These are phyloP conservation scores for Musa schizocarpa DNA, from an alignment of 176 grass and related monocot genomes.

Conservation along the genomic window DNA sequence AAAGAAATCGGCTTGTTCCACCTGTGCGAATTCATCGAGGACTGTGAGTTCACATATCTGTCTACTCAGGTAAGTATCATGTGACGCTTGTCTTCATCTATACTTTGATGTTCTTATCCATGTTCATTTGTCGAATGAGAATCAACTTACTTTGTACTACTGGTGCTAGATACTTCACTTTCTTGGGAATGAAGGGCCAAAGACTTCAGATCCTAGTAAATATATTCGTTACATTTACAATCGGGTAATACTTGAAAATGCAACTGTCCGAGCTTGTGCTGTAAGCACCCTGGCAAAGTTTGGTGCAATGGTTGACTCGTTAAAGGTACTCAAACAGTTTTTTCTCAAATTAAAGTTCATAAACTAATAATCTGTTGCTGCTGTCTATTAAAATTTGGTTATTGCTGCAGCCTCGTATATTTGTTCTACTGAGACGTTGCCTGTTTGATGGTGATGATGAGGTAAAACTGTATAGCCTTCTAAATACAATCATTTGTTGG, in stretches of 20 bases:
- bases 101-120: neutral
- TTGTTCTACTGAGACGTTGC: slow-evolving; percentile 84
- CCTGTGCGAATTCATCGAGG: slow-evolving; percentile 98
- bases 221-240: slow-evolving; percentile 99
- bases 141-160: neutral
- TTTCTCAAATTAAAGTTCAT: neutral
- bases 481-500: neutral
- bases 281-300: slow-evolving; percentile 97
- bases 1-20: slow-evolving; percentile 98
- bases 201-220: slow-evolving; percentile 94
- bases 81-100: neutral
- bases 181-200: slow-evolving; percentile 97
- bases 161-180: slow-evolving; percentile 86
- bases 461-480: slow-evolving; percentile 22
- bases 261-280: slow-evolving; percentile 92
- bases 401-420: slow-evolving; percentile 93
- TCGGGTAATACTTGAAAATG: slow-evolving; percentile 99
- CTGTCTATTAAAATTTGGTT: neutral
- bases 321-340: slow-evolving; percentile 57
- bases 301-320: slow-evolving; percentile 75
- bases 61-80: slow-evolving; percentile 72
- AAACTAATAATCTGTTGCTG: neutral
- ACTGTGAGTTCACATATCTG: slow-evolving; percentile 97
- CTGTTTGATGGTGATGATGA: slow-evolving; percentile 98
- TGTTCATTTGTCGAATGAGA: neutral